Evolutionary conservation across 441 rosid genomes (phyloP).

Genomic region (Manihot esculenta): DNA sequence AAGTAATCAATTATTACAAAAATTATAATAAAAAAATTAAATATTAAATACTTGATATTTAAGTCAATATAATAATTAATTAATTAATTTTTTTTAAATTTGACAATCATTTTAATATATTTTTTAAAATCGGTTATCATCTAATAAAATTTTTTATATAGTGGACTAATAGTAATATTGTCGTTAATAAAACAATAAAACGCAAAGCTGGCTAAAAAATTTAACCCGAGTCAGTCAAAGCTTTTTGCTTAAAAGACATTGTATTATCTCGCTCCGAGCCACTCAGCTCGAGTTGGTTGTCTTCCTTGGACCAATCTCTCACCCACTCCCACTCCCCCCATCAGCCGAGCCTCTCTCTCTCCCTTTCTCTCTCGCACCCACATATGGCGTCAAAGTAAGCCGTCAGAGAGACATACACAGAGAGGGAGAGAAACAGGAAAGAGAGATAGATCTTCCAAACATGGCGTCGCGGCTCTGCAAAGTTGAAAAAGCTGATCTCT

Average conservation of each 20-base stretch:
- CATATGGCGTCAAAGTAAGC: constrained; percentile 17
- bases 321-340: constrained; percentile 10
- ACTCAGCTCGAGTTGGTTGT: constrained; percentile 9
- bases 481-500: constrained; percentile 15
- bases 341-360: constrained; percentile 17
- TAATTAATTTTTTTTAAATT: too few relatives aligned
- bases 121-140: too few relatives aligned
- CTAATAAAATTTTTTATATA: too few relatives aligned
- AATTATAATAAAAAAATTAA: too few relatives aligned
- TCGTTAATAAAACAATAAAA: neutral
- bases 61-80: too few relatives aligned
- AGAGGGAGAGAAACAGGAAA: neutral
- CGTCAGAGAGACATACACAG: neutral
- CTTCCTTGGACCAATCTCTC: neutral
- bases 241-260: neutral
- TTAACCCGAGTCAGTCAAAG: neutral
- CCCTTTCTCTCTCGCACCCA: neutral
- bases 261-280: neutral
- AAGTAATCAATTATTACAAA: too few relatives aligned
- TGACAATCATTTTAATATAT: too few relatives aligned
- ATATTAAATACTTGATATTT: too few relatives aligned
- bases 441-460: neutral
- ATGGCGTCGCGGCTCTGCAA: constrained; percentile 20
- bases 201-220: constrained; percentile 4
- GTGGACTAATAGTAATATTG: too few relatives aligned